Conservation (phyloP, 2,329 filamentous ascomycete genomes). For the Pestalotiopsis sp. region DNA sequence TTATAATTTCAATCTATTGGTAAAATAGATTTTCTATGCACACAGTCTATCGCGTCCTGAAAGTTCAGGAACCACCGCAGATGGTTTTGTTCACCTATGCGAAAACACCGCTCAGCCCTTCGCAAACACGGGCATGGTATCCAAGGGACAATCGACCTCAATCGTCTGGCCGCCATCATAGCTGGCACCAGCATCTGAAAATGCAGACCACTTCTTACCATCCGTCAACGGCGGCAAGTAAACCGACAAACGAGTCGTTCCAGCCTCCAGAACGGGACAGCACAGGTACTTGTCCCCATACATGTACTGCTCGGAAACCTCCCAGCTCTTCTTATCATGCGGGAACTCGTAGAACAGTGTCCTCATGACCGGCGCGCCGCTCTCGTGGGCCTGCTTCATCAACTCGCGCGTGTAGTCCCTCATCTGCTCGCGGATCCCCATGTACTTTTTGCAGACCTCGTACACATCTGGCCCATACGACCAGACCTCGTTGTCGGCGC, state of each 20-base stretch:
- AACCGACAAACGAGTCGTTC: conserved; percentile 33
- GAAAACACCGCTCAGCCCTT: neutral
- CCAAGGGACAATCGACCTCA: conserved; percentile 19
- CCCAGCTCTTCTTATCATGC: conserved; percentile 54
- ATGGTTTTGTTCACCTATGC: neutral
- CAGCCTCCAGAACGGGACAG: conserved; percentile 56
- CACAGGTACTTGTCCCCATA: conserved; percentile 63
- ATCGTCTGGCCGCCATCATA: conserved; percentile 19
- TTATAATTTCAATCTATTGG: too few relatives aligned
- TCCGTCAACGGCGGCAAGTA: conserved; percentile 49
- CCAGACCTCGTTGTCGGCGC: conserved; percentile 67
- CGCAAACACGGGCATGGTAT: conserved; percentile 22
- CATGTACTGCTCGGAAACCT: conserved; percentile 64
- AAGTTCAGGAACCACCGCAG: too few relatives aligned
- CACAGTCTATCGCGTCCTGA: too few relatives aligned
- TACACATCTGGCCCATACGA: conserved; percentile 65
- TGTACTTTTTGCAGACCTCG: conserved; percentile 61
- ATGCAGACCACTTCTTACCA: conserved; percentile 23
- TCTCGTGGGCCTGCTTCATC: conserved; percentile 63
- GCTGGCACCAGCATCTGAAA: neutral
- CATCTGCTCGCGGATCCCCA: conserved; percentile 59
- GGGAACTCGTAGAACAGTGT: conserved; percentile 69
- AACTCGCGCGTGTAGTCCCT: conserved; percentile 59
- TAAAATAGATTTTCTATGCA: too few relatives aligned
- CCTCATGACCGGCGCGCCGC: conserved; percentile 63